A percentile compares a stretch with the other conserved stretches of the same genome.
Evolutionary conservation across 176 grass and related monocot genomes (phyloP).

Genomic region (Carex littledalei): DNA sequence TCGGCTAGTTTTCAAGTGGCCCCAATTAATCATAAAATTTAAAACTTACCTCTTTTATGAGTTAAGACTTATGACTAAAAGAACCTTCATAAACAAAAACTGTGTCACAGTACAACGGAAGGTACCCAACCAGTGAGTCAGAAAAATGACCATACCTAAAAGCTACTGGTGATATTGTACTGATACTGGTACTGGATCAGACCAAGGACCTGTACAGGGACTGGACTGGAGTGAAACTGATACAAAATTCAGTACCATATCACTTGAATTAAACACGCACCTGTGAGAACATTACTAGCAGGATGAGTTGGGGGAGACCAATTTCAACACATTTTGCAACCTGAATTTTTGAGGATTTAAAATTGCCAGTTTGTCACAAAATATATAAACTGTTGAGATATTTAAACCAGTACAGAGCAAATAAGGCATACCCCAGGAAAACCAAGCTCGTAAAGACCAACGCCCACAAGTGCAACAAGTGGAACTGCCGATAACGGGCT

Average conservation of each 20-base stretch:
- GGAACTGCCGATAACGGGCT: constrained; percentile 89
- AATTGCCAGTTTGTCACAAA: constrained; percentile 17
- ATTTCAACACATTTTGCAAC: constrained; percentile 98
- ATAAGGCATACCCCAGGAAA: constrained; percentile 70
- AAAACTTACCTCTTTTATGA: background rate
- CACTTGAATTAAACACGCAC: constrained; percentile 23
- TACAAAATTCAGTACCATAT: background rate
- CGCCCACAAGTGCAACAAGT: constrained; percentile 68
- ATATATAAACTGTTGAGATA: background rate
- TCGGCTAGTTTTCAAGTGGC: background rate
- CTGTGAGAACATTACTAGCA: constrained; percentile 84
- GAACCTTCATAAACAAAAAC: background rate
- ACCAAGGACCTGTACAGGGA: background rate
- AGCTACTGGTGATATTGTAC: background rate
- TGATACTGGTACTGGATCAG: background rate
- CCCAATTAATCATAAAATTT: background rate
- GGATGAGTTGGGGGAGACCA: constrained; percentile 84
- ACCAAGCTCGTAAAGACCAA: constrained; percentile 94
- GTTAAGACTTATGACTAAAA: background rate
- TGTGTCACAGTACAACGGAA: background rate
- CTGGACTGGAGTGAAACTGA: background rate
- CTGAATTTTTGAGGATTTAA: constrained; percentile 36
- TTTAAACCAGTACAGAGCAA: background rate
- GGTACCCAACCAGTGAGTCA: background rate
- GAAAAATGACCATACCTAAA: background rate